These are phyloP conservation scores for Gonium pectorale DNA, from an alignment of 139 green algal genomes.

Conservation along the genomic window DNA sequence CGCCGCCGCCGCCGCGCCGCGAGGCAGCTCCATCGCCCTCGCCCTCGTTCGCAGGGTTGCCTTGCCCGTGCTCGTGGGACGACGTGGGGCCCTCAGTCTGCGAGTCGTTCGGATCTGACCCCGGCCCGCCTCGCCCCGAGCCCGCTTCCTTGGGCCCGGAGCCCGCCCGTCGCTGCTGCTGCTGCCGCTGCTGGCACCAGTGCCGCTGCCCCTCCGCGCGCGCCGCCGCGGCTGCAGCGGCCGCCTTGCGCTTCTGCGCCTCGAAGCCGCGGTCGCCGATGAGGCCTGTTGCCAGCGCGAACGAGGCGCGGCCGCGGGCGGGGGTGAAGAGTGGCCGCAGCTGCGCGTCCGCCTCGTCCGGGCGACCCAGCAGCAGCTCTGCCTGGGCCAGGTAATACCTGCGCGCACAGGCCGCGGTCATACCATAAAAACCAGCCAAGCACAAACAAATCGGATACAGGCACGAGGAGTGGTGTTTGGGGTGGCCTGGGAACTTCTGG, in stretches of 20 bases:
- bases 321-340: constrained; percentile 34
- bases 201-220: not conserved
- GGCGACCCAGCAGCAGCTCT: constrained; percentile 14
- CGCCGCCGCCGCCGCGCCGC: not conserved
- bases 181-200: not conserved
- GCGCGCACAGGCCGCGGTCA: too few relatives aligned
- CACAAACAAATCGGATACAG: too few relatives aligned
- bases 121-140: too few relatives aligned
- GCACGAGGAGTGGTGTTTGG: too few relatives aligned
- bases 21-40: too few relatives aligned
- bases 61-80: too few relatives aligned
- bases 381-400: constrained; percentile 4
- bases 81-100: too few relatives aligned
- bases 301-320: not conserved
- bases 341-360: not conserved
- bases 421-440: too few relatives aligned
- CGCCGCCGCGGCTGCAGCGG: not conserved
- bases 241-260: not conserved
- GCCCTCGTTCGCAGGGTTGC: too few relatives aligned
- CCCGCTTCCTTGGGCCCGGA: too few relatives aligned
- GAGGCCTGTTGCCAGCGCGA: not conserved
- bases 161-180: not conserved
- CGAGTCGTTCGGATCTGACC: too few relatives aligned
- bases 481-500: too few relatives aligned
- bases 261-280: constrained; percentile 9